Evolutionary conservation across 108 stramenopile species (phyloP), one percentile per base, ranked within the genome.

Genomic region (Skeletonema tropicum): DNA sequence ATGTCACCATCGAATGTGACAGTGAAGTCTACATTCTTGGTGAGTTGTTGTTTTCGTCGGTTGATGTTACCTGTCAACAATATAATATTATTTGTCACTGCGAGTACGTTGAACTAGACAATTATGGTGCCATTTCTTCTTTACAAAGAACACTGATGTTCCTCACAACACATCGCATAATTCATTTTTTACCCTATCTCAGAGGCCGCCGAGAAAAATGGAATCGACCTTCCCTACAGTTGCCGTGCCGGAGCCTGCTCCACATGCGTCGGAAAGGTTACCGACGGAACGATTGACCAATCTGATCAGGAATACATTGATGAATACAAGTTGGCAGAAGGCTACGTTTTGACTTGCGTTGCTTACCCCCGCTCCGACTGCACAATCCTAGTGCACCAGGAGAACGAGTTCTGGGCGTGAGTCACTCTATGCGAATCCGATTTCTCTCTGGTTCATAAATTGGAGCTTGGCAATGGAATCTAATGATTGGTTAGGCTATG

Each of bases 231-330:
- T n/a, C 76, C 76, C 13, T 77, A 77, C 67, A 64, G 61, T 29
- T 77, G 76, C 67, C 76, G 76, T 55, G 76, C 76, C 29, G 76
- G 76, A 32, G 60, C 76, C 26, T 77, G 76, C 57, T 72, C 71
- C n/a, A 64, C 76, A 17, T 77, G 76, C 57, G 30, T 62, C 17
- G 76, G 76, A 38, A 77, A 72, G 29, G 32, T 77, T 15, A 29
- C 29, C 1, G 42, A 31, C 12, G 76, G 76, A 57, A 12, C 3
- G 6, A 26, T 77, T 46, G 70, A 77, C 46, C 76, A 77, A 55
- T 41, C 62, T 6, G 76, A 77, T 13, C 76, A 77, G 32, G 64
- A 70, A 4, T 77, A 71, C 63, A 30, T 77, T 11, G 76, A 77
- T 23, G 76, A 77, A 13, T 41, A 41, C 9, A 70, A 77, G 39